These are phyloP conservation scores for Parietichytrium sp. DNA, from an alignment of 108 stramenopile species.

Conservation along the genomic window DNA sequence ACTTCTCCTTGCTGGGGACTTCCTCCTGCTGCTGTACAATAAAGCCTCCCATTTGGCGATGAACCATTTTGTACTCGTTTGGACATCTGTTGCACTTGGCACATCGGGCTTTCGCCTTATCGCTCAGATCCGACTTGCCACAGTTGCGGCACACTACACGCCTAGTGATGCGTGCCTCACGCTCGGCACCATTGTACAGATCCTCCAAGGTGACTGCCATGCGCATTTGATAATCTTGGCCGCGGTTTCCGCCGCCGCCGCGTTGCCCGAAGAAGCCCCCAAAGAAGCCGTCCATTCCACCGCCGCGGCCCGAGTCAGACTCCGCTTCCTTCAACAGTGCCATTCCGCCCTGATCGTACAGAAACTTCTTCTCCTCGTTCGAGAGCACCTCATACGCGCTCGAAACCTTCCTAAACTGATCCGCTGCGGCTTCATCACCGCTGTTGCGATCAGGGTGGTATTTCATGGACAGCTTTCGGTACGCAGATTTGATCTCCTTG, in stretches of 20 bases:
- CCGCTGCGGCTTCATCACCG: conserved; percentile 50
- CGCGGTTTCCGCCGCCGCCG: not conserved
- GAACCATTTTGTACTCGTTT: conserved; percentile 41
- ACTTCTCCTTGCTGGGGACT: conserved; percentile 46
- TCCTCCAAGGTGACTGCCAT: conserved; percentile 43
- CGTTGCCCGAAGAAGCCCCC: conserved; percentile 52
- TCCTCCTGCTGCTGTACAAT: conserved; percentile 49
- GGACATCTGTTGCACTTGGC: conserved; percentile 42
- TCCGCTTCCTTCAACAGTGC: conserved; percentile 61
- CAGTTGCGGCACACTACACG: conserved; percentile 44
- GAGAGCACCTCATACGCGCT: conserved; percentile 63
- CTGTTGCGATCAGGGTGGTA: conserved; percentile 59
- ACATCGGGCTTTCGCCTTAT: conserved; percentile 36
- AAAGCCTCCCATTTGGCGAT: conserved; percentile 45
- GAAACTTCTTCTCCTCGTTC: not conserved
- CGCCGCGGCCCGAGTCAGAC: conserved; percentile 40
- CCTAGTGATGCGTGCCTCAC: conserved; percentile 38
- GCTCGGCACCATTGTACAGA: conserved; percentile 44
- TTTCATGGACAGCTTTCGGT: conserved; percentile 60
- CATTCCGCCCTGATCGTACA: conserved; percentile 60
- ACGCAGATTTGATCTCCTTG: conserved; percentile 54
- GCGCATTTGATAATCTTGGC: conserved; percentile 36
- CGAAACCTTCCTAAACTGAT: conserved; percentile 59
- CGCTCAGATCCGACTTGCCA: not conserved
- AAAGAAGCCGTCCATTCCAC: conserved; percentile 49